Percentiles rank a stretch among this genome's conserved stretches.
Evolutionary conservation across 257 asterid genomes (phyloP).

Genomic region (Nicotiana obtusifolia): DNA sequence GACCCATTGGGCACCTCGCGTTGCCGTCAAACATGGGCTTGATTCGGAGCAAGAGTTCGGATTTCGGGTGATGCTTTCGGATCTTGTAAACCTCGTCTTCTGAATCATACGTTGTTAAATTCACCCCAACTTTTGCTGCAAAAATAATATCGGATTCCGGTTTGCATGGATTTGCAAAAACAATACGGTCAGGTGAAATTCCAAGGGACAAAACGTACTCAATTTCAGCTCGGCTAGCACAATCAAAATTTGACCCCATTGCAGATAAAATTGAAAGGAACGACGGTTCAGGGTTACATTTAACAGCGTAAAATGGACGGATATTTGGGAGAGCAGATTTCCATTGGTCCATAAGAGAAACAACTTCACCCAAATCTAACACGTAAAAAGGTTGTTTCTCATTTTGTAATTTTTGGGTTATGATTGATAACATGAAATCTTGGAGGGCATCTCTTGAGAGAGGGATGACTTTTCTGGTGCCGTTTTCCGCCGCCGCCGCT

Average conservation of each 20-base stretch:
- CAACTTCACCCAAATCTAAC: slow-evolving; percentile 13
- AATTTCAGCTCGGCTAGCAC: slow-evolving; percentile 18
- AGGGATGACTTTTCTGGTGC: slow-evolving; percentile 4
- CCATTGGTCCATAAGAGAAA: slow-evolving; percentile 16
- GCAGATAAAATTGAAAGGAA: slow-evolving; percentile 9
- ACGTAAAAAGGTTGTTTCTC: slow-evolving; percentile 14
- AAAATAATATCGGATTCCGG: slow-evolving; percentile 9
- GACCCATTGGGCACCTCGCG: slow-evolving; percentile 11
- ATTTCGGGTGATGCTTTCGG: slow-evolving; percentile 6
- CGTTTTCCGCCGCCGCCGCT: neutral
- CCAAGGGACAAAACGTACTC: slow-evolving; percentile 17
- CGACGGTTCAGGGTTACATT: slow-evolving; percentile 16
- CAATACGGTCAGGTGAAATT: slow-evolving; percentile 13
- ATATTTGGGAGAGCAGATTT: slow-evolving; percentile 5
- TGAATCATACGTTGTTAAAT: slow-evolving; percentile 9
- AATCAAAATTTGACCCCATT: slow-evolving; percentile 13
- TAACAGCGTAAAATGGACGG: slow-evolving; percentile 20
- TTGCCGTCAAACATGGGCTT: neutral
- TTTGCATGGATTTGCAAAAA: slow-evolving; percentile 13
- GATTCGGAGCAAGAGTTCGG: slow-evolving; percentile 9
- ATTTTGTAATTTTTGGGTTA: slow-evolving; percentile 6
- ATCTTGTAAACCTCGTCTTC: slow-evolving; percentile 12
- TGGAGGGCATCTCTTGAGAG: slow-evolving; percentile 8
- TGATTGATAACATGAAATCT: slow-evolving; percentile 12
- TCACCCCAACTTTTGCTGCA: slow-evolving; percentile 15